Percentiles rank a stretch among this genome's conserved stretches.
Evolutionary conservation across 106 monocot species (phyloP).

Genomic region (Dioscorea zingiberensis): DNA sequence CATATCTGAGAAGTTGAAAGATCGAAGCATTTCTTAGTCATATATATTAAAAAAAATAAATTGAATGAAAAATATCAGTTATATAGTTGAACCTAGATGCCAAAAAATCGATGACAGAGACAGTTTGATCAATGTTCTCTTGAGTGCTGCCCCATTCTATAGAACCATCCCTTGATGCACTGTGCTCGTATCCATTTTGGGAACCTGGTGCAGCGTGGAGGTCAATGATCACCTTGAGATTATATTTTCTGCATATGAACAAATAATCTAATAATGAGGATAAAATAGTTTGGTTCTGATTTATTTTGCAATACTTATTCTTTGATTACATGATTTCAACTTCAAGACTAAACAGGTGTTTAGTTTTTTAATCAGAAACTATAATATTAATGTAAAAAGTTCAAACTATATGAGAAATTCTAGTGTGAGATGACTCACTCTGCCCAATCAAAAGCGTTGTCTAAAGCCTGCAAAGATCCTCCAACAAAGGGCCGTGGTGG

Average conservation of each 20-base stretch:
- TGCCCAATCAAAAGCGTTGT: conserved; percentile 79
- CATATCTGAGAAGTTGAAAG: conserved; percentile 31
- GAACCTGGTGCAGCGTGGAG: conserved; percentile 67
- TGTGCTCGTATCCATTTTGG: conserved; percentile 60
- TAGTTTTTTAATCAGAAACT: too few relatives aligned
- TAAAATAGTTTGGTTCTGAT: too few relatives aligned
- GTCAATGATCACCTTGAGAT: conserved; percentile 50
- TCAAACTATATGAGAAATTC: too few relatives aligned
- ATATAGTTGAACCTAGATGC: conserved; percentile 67
- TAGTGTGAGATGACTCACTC: conserved; percentile 42
- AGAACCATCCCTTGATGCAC: conserved; percentile 64
- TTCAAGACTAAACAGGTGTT: too few relatives aligned
- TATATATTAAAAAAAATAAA: too few relatives aligned
- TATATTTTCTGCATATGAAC: conserved; percentile 28
- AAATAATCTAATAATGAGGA: too few relatives aligned
- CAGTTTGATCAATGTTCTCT: conserved; percentile 38
- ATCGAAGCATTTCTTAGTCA: too few relatives aligned
- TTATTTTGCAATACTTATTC: too few relatives aligned
- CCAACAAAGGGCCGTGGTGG: conserved; percentile 64
- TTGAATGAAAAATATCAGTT: not conserved
- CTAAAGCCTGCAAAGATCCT: conserved; percentile 54
- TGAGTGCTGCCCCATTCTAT: conserved; percentile 58
- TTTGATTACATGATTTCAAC: too few relatives aligned
- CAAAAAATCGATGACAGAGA: conserved; percentile 61
- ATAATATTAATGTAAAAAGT: too few relatives aligned